Evolutionary conservation across 169 alveolate genomes (phyloP), one percentile per base, ranked within the genome.

Genomic region (Theileria luwenshuni): DNA sequence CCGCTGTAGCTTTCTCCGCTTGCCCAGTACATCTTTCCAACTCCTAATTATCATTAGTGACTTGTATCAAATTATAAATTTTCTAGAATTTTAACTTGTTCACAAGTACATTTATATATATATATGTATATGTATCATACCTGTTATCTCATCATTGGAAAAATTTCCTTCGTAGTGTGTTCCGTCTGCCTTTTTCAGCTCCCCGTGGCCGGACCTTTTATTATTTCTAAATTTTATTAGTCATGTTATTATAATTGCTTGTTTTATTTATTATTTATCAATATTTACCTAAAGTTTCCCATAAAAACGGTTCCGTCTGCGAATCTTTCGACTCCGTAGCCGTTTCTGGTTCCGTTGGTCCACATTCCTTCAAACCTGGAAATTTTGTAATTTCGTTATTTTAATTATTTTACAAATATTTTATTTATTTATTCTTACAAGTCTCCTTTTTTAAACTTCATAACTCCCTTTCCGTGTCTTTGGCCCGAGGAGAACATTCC

Each of bases 401-500:
- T 35, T 23, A 5, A 25, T 51, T 5, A 12, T 5, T 45, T 1
- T 3, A 62, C n/a, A 19, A 38, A 19, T 13, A 19, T 17, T 1
- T 19, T 1, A n/a, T 12, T 23, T 45, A 15, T 17, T 28, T n/a
- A 56, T 15, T 19, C 70, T 7, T 60, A 80, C 83, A 52, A 32
- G 76, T 80, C 77, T 42, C 88, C 88, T 33, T 67, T 80, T 30
- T 59, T 7, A 45, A 62, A 72, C 45, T 25, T 8, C 41, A 80
- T 52, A 52, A 95, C 84, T 21, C 99, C 99, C 84, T 96, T 91
- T 2, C 99, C 99, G 89, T 96, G 96, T 73, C 92, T 92, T 88
- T 83, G 85, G 76, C 95, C 99, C 48, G 89, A 92, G 49, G 86
- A 92, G 96, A 96, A 96, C 56, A 85, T 84, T 2, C 99, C 99